Conservation (phyloP, 139 green algal species). For the Marvania coccoides region DNA sequence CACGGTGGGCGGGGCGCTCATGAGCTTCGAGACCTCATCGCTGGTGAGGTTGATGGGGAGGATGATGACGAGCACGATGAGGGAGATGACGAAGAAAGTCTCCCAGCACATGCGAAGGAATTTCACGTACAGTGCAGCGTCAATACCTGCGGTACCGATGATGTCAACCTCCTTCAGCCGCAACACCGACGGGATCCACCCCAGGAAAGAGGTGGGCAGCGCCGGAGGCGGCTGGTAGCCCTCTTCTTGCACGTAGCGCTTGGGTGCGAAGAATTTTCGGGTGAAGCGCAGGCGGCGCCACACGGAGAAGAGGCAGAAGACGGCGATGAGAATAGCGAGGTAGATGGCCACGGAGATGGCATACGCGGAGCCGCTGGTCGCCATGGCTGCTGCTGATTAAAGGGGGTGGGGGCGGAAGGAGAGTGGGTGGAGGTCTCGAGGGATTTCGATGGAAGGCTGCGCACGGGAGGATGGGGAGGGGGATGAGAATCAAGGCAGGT, state of each 20-base stretch:
- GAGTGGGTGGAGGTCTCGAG: too few species aligned
- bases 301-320: conserved; percentile 13
- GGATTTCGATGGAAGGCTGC: too few species aligned
- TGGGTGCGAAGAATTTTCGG: conserved; percentile 17
- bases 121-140: conserved; percentile 22
- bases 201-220: too few species aligned
- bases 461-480: too few species aligned
- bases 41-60: conserved; percentile 22
- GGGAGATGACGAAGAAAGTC: neutral
- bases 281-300: conserved; percentile 4
- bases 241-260: neutral
- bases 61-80: conserved; percentile 12
- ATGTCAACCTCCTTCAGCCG: conserved; percentile 7
- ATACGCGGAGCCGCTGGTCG: conserved; percentile 7
- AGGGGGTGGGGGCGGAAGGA: too few species aligned
- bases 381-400: conserved; percentile 10
- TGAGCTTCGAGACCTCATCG: conserved; percentile 13
- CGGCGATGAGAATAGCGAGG: neutral
- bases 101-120: conserved; percentile 15
- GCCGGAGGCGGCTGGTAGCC: neutral
- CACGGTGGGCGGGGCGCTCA: neutral
- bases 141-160: conserved; percentile 8
- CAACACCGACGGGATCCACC: neutral
- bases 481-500: too few species aligned
- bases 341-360: conserved; percentile 23